phyloP scores from a whole-genome alignment of 2,329 filamentous ascomycete genomes.

The Cordyceps tenuipes region DNA sequence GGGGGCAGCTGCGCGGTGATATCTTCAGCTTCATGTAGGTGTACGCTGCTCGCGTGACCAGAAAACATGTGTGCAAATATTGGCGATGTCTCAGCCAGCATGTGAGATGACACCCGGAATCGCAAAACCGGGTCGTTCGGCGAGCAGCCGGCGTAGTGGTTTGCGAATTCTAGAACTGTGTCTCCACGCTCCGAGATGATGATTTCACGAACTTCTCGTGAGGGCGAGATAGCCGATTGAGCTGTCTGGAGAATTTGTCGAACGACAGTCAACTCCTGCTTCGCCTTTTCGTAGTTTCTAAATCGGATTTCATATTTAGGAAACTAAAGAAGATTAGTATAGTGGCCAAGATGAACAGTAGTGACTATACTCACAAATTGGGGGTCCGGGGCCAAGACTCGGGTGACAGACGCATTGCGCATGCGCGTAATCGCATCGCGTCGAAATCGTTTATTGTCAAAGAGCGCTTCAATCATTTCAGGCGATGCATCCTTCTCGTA shows the following conservation, averaged over 20 bases:
- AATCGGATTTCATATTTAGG: conserved; percentile 39
- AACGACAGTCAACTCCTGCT: conserved; percentile 32
- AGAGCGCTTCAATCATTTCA: conserved; percentile 34
- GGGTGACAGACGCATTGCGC: conserved; percentile 36
- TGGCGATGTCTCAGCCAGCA: conserved; percentile 42
- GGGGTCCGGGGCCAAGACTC: conserved; percentile 34
- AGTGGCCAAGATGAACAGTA: too few relatives aligned
- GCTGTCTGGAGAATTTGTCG: conserved; percentile 32
- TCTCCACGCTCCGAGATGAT: conserved; percentile 38
- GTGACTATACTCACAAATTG: conserved; percentile 29
- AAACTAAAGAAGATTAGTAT: conserved; percentile 23
- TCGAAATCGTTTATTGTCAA: conserved; percentile 34
- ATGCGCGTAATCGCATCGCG: conserved; percentile 35
- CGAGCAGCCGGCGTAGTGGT: conserved; percentile 26
- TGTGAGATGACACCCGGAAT: conserved; percentile 43
- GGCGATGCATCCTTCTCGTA: conserved; percentile 36
- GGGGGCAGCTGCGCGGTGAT: conserved; percentile 28
- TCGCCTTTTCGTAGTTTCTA: conserved; percentile 37
- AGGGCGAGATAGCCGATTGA: conserved; percentile 33
- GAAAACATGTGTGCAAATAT: conserved; percentile 43
- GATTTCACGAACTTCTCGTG: conserved; percentile 32
- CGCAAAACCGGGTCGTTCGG: conserved; percentile 32
- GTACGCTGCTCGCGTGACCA: conserved; percentile 21
- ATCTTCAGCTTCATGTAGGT: conserved; percentile 29
- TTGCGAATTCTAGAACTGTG: conserved; percentile 44